phyloP scores from a whole-genome alignment of 176 grass and related monocot genomes.

The Secale cereale region DNA sequence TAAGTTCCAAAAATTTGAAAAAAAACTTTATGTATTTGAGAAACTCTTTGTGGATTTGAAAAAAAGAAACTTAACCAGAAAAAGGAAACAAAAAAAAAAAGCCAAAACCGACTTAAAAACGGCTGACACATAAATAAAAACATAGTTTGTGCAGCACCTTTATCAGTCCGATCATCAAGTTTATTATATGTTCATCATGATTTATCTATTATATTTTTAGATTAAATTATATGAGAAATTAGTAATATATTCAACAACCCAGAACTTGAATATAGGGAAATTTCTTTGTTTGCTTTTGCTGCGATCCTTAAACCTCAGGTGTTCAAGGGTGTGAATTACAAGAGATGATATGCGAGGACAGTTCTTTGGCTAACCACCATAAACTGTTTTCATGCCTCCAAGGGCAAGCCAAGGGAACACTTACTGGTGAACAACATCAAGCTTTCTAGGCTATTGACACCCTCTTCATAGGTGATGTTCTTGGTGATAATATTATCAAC shows the following conservation, averaged over 20 bases:
- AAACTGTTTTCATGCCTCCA: background rate
- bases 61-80: too few relatives aligned
- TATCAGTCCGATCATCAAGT: too few relatives aligned
- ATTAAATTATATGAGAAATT: background rate
- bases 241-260: background rate
- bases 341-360: background rate
- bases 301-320: background rate
- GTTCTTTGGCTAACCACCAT: background rate
- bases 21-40: too few relatives aligned
- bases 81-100: too few relatives aligned
- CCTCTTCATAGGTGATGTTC: background rate
- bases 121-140: too few relatives aligned
- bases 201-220: too few relatives aligned
- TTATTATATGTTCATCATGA: too few relatives aligned
- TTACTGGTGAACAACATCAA: background rate
- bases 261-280: background rate
- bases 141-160: too few relatives aligned
- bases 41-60: too few relatives aligned
- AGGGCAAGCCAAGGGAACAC: background rate
- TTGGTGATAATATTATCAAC: background rate
- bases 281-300: background rate
- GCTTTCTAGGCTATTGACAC: background rate
- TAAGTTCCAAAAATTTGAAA: too few relatives aligned
- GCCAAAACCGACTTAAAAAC: too few relatives aligned
- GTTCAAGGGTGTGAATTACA: background rate